phyloP scores from a whole-genome alignment of 306 rosid genomes.

The Vigna nakashimae region DNA sequence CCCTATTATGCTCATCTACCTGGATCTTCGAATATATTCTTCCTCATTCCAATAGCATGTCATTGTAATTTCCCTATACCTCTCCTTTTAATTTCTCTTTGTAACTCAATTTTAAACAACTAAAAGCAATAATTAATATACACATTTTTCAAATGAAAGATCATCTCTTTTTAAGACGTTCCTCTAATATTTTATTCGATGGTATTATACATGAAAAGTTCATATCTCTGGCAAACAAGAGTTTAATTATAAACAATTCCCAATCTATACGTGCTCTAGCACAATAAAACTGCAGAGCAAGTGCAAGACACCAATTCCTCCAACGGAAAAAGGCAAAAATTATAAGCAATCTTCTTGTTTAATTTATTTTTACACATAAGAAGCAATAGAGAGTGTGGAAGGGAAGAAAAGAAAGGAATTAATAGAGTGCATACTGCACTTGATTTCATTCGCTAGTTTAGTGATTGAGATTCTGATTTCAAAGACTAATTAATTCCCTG shows the following conservation, averaged over 20 bases:
- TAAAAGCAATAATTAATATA: not conserved
- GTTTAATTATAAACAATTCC: no score
- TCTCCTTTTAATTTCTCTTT: not conserved
- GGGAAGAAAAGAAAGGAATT: not conserved
- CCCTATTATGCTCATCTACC: not conserved
- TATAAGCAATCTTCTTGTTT: not conserved
- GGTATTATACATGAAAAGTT: not conserved
- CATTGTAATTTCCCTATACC: not conserved
- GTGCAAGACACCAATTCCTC: not conserved
- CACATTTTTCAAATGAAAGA: no score
- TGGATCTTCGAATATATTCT: constrained; percentile 25
- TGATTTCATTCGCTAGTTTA: not conserved
- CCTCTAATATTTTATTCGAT: no score
- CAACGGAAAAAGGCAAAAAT: not conserved
- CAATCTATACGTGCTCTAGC: not conserved
- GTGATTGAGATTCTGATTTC: not conserved
- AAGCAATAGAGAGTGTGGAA: not conserved
- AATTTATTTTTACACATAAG: not conserved
- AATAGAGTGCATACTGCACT: not conserved
- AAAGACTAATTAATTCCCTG: not conserved
- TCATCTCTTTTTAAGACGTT: no score
- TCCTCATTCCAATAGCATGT: not conserved
- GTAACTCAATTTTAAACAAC: not conserved
- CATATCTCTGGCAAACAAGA: not conserved
- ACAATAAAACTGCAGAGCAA: not conserved